Evolutionary conservation across 2,329 filamentous ascomycete species (phyloP).

Genomic region (Xylariaceae sp.): DNA sequence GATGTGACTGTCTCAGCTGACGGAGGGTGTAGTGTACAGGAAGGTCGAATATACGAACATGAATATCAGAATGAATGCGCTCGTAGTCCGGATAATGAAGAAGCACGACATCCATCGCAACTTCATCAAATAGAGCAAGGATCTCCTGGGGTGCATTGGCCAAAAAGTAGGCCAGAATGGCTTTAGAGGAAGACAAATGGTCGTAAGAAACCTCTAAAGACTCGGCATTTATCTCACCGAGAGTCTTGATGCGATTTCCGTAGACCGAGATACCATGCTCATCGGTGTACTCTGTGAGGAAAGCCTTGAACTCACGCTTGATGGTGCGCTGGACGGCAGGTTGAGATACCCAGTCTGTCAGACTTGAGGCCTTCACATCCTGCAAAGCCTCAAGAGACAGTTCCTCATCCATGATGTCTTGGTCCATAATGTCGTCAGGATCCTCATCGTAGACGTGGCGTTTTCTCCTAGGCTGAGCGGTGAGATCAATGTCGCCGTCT

Average conservation of each 20-base stretch:
- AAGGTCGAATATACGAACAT: conserved; percentile 92
- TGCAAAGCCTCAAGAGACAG: conserved; percentile 86
- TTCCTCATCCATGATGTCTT: conserved; percentile 94
- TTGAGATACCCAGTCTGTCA: conserved; percentile 93
- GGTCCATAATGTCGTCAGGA: conserved; percentile 85
- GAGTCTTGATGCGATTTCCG: conserved; percentile 85
- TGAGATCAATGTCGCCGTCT: conserved; percentile 79
- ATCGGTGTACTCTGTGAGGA: conserved; percentile 94
- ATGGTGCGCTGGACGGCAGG: conserved; percentile 89
- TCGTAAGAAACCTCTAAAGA: conserved; percentile 95
- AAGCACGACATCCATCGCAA: conserved; percentile 93
- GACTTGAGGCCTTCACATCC: conserved; percentile 87
- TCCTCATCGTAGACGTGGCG: conserved; percentile 94
- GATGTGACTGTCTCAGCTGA: conserved; percentile 88
- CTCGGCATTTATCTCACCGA: conserved; percentile 97
- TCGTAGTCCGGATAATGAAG: conserved; percentile 98
- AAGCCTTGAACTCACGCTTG: conserved; percentile 94
- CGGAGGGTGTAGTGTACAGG: conserved; percentile 94
- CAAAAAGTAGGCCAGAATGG: conserved; percentile 90
- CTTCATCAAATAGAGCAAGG: conserved; percentile 92
- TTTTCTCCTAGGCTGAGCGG: conserved; percentile 78
- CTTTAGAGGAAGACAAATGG: conserved; percentile 85
- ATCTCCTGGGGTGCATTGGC: conserved; percentile 95
- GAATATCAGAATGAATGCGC: conserved; percentile 94
- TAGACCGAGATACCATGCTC: conserved; percentile 88